Conservation (phyloP, 75 land plant genomes). For the Pinus albicaulis region DNA sequence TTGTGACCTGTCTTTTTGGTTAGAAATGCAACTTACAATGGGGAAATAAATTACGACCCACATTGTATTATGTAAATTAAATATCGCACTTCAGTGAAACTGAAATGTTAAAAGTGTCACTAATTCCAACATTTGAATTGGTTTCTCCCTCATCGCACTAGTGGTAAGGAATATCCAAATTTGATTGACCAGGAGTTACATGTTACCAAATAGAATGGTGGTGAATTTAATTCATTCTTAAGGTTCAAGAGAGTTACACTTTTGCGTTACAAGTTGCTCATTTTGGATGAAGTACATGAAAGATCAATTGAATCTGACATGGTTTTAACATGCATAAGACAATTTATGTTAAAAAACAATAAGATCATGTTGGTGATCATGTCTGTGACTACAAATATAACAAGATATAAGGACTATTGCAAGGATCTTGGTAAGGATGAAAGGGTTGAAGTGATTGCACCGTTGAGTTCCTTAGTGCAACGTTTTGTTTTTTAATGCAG, state of each 20-base stretch:
- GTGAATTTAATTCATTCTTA: too few relatives aligned
- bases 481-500: constrained; percentile 40
- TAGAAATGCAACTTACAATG: too few relatives aligned
- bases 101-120: too few relatives aligned
- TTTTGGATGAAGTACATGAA: constrained; percentile 97
- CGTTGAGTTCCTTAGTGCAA: constrained; percentile 33
- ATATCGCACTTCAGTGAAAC: too few relatives aligned
- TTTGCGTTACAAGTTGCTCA: constrained; percentile 61
- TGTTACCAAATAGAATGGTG: too few relatives aligned
- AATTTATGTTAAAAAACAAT: background rate
- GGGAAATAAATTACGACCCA: too few relatives aligned
- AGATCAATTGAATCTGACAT: constrained; percentile 93
- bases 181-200: too few relatives aligned
- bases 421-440: constrained; percentile 80
- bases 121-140: too few relatives aligned
- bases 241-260: constrained; percentile 29
- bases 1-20: too few relatives aligned
- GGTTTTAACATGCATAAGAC: constrained; percentile 26
- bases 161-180: too few relatives aligned
- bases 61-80: too few relatives aligned
- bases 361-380: constrained; percentile 71
- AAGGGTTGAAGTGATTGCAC: constrained; percentile 71
- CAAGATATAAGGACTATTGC: constrained; percentile 77
- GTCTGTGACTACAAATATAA: constrained; percentile 92
- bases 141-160: too few relatives aligned